Evolutionary conservation across 768 basidiomycete species (phyloP), one percentile per base, ranked within the genome.

Genomic region (Tulasnella sp.): DNA sequence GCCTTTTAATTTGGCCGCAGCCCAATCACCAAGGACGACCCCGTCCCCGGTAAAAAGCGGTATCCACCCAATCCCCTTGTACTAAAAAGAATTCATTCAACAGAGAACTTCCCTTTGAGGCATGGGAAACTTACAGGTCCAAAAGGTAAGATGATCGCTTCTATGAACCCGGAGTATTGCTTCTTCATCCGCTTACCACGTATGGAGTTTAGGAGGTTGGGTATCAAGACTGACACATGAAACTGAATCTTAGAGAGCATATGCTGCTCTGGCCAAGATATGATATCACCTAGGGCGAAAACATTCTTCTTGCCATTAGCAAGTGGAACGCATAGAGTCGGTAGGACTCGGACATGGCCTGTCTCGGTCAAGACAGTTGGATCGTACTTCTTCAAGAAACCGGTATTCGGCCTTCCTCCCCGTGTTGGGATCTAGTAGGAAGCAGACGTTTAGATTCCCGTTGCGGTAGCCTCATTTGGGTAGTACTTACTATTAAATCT

Each of bases 211-310:
- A 56, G 31, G 22, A 57, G 27, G 33, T 57, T 57, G 34, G 19
- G 19, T 3, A 25, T 24, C 20, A 51, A 35, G 37, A 57, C n/a
- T 2, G 37, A 20, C 3, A 28, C 55, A 19, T 57, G 57, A 7
- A 24, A 35, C 12, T 45, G 37, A 29, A 37, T 37, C 40, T 57
- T 57, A n/a, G 40, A 31, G n/a, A 49, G 48, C 41, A 48, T 45
- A 24, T 56, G 48, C 33, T 57, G 57, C 43, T 56, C 57, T 5
- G 33, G 29, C 4, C 56, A 46, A 25, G 45, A 41, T 9, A 53
- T 56, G 22, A 57, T 34, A 39, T 57, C 57, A 1, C 57, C 57
- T 13, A 52, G 32, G 10, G 45, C 57, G 31, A 45, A 57, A 28
- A 57, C 48, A 28, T 41, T 53, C 12, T 24, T 19, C 32, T 39